phyloP scores from a whole-genome alignment of 2,329 filamentous ascomycete species.

The Ophiostoma novo-ulmi region DNA sequence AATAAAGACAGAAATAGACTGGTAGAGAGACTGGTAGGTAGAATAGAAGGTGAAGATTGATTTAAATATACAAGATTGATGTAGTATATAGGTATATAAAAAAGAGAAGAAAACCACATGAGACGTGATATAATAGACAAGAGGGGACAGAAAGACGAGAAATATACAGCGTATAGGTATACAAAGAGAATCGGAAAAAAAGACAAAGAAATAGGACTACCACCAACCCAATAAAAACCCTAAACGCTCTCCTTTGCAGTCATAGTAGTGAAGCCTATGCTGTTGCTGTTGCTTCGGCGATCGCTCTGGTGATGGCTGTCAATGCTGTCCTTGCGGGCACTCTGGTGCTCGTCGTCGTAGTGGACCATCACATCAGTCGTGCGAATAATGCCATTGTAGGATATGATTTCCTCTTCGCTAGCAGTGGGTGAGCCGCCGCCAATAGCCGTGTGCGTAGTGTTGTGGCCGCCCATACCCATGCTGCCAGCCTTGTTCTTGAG shows the following conservation, averaged over 20 bases:
- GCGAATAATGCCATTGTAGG: constrained; percentile 38
- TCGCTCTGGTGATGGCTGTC: constrained; percentile 20
- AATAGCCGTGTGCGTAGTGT: constrained; percentile 33
- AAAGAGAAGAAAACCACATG: background rate
- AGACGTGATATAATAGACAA: background rate
- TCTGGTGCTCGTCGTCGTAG: constrained; percentile 25
- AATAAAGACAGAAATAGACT: background rate
- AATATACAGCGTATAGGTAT: background rate
- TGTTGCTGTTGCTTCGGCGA: constrained; percentile 22
- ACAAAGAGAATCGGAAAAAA: background rate
- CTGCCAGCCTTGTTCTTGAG: constrained; percentile 26
- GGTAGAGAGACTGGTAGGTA: background rate
- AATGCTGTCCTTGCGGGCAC: constrained; percentile 19
- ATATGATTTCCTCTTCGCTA: constrained; percentile 39
- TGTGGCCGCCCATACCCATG: constrained; percentile 21
- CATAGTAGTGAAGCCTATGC: constrained; percentile 12
- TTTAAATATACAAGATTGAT: background rate
- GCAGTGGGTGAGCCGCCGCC: constrained; percentile 34
- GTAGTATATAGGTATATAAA: background rate
- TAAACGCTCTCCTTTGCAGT: constrained; percentile 24
- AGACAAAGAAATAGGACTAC: background rate
- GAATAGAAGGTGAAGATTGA: background rate
- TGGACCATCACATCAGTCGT: constrained; percentile 34
- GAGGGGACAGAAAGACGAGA: background rate
- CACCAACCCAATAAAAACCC: background rate